Base-by-base conservation (phyloP, 306 rosid species). In the Hippophae rhamnoides region DNA sequence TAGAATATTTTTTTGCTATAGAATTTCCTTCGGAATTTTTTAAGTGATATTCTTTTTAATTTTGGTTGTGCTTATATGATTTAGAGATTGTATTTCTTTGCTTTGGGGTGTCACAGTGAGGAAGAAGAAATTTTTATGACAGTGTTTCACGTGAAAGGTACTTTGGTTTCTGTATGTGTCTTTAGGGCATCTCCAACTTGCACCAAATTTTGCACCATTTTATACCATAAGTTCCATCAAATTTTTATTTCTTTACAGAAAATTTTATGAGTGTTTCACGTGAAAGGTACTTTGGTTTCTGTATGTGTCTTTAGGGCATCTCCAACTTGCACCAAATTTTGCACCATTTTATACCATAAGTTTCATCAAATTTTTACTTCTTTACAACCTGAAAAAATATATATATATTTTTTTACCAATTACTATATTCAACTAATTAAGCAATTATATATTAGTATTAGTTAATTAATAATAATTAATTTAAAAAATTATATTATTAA, bases 121-220 rank as follows among this genome's bases (percentile, higher is more conserved):
- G 99, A 88, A 77, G 79, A 84, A 77, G 94, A 93, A 74, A 76
- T 85, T 93, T 47, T 88, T n/a, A n/a, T n/a, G n/a, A 88, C 76
- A 93, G 88, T 66, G 95, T 88, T 31, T 86, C 97, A 0, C 88
- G 90, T 7, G 95, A 82, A 74, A 82, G 99, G 76, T 92, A 92
- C 66, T 88, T 80, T 41, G 97, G 99, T 1, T 92, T 92, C 61
- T 80, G 89, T 48, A 89, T 83, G 75, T 73, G 88, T 62, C 97
- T 85, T 3, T 96, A 93, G 69, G 99, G 88, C 74, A 93, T 95
- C 3, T 82, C 99, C 38, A 84, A 86, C 53, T 88, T 86, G 86
- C 78, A 88, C 0, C 97, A 86, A 80, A 94, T 95, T 85, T n/a
- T 63, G 73, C 12, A 11, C 8, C 12, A 0, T 4, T 14, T 4